Evolutionary conservation across 2,329 filamentous ascomycete species (phyloP), one percentile per base, ranked within the genome.

Genomic region (Aaosphaeria pasadenensis): DNA sequence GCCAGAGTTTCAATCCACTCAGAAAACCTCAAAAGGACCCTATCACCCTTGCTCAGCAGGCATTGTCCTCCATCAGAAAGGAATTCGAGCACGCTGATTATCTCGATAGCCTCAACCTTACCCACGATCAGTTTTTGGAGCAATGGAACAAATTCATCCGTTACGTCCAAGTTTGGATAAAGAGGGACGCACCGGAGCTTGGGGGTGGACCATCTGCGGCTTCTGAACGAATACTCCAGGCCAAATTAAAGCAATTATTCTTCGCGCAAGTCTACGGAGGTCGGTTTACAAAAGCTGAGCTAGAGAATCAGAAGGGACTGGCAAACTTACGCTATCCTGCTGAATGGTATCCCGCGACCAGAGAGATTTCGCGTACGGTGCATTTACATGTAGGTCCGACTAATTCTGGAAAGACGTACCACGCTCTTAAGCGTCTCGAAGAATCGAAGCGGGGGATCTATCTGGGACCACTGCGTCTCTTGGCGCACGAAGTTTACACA

Each of bases 361-460:
- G 95, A 49, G 79, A 83, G 41, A 77, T 94, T 59, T 88, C 91
- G 62, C 81, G 94, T 40, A 92, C 84, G 0, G 81, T 99, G 38
- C 90, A 97, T 73, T 76, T 99, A 17, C 94, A 99, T 61, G 91
- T 99, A 43, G 94, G 94, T 0, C 94, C 94, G 1, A 99, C 94
- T 2, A 99, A 99, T 70, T 97, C 94, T 1, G 94, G 94, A 48
- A 99, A 99, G 77, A 99, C 95, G 0, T 99, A 97, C 66, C 87
- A 91, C 65, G 95, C 94, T 1, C 74, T 99, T 54, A 86, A 95
- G 71, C 84, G 87, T 9, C 78, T 99, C 7, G 89, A 96, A 66
- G 77, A 82, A 43, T 86, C 87, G 2, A 79, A 85, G 30, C 80
- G 77, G 6, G 94, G 94, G 36, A 85, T 96, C 43, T 99, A 97